Evolutionary conservation across 257 asterid genomes (phyloP), one percentile per base, ranked within the genome.

Genomic region (Cinchona pubescens): DNA sequence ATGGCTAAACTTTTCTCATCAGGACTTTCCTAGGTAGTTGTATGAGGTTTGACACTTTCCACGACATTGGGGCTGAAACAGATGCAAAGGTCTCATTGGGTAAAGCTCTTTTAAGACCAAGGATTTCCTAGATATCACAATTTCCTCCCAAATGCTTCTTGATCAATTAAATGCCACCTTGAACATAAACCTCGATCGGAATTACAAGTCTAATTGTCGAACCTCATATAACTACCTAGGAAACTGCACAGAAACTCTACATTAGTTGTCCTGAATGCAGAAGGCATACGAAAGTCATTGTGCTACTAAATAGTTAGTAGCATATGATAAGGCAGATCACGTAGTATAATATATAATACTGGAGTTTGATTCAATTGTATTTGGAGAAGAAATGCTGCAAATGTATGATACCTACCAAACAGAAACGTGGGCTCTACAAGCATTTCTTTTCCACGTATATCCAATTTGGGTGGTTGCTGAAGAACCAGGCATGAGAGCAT

Each of bases 381-480:
- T 9, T 53, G 27, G 59, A 53, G 23, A 53, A 19, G 27, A 53
- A 53, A 19, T 19, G 27, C 30, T 23, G 30, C 15, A 56, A 56
- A 56, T 56, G 62, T 30, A 56, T 56, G 62, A 9, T 23, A 56
- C 30, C 61, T 56, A 56, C 62, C 62, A 18, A 53, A 25, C 32
- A 38, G 38, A 72, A 42, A 72, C 76, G 67, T 72, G 67, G 65
- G 58, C 67, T 72, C 58, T 72, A 12, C 10, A 40, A 40, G 9
- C 58, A n/a, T 40, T 15, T 42, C 30, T 45, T 72, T 53, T 38
- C 19, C 67, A 23, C 38, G 13, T 25, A 32, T 48, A 32, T 48
- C 12, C 55, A 40, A 34, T 34, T 32, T 71, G 16, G 25, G 38
- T 55, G 53, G 53, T 7, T n/a, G 29, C 40, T n/a, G 29, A 29